phyloP scores from a whole-genome alignment of 371 early-diverging fungal species.

The Rhizopus arrhizus region DNA sequence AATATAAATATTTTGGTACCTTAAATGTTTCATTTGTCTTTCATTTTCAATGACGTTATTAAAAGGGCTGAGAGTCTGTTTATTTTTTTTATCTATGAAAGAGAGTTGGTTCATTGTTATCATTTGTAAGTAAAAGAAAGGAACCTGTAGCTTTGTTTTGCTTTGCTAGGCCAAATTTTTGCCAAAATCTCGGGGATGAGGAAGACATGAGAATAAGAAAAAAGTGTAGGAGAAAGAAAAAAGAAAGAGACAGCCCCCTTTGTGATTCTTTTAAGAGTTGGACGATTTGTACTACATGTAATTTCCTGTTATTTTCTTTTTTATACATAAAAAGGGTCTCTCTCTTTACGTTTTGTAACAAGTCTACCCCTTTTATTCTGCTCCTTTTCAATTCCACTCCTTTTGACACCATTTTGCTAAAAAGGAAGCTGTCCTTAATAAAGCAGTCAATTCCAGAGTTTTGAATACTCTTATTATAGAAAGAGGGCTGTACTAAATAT shows the following conservation, averaged over 20 bases:
- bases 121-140: neutral
- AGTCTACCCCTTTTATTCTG: too few relatives aligned
- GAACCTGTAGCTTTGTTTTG: constrained; percentile 25
- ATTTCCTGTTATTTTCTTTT: too few relatives aligned
- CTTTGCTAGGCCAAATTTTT: constrained; percentile 44
- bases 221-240: neutral
- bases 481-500: too few relatives aligned
- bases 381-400: too few relatives aligned
- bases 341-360: too few relatives aligned
- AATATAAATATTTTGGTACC: constrained; percentile 14
- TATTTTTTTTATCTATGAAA: neutral
- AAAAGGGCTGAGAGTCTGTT: neutral
- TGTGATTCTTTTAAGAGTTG: neutral
- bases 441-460: too few relatives aligned
- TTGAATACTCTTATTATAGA: too few relatives aligned
- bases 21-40: constrained; percentile 29
- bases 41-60: constrained; percentile 2
- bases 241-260: neutral
- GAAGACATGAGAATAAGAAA: constrained; percentile 21
- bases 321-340: too few relatives aligned
- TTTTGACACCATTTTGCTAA: too few relatives aligned
- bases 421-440: too few relatives aligned
- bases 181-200: constrained; percentile 37
- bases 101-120: neutral
- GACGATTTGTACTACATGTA: neutral